phyloP scores from a whole-genome alignment of 1,284 basidiomycete genomes.

The Sanghuangporus weigelae region DNA sequence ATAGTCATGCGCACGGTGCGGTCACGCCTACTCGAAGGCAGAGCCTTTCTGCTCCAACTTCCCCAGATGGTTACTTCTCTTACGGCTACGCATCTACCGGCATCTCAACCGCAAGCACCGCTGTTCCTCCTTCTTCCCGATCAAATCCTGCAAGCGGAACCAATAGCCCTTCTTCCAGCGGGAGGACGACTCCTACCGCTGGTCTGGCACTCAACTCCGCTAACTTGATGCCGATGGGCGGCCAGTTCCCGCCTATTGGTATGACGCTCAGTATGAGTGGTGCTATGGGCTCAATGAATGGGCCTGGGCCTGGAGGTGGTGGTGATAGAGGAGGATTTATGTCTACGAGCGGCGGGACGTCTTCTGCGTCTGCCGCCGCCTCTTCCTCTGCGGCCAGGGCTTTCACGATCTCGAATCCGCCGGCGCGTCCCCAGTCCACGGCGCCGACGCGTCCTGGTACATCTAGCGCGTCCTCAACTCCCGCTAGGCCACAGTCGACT shows the following conservation, averaged over 20 bases:
- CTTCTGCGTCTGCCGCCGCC: constrained; percentile 14
- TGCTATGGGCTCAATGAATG: background rate
- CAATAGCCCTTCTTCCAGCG: constrained; percentile 8
- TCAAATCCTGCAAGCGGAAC: constrained; percentile 1
- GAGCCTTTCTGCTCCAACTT: constrained; percentile 14
- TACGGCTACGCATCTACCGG: background rate
- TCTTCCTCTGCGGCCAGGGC: background rate
- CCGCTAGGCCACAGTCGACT: background rate
- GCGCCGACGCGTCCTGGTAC: constrained; percentile 3
- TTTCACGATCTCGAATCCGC: background rate
- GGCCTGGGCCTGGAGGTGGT: background rate
- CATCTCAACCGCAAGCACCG: constrained; percentile 5
- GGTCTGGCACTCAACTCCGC: constrained; percentile 1
- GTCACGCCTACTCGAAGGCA: constrained; percentile 13
- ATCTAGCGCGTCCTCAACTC: background rate
- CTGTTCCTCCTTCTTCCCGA: background rate
- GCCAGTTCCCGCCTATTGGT: background rate
- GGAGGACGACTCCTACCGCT: constrained; percentile 17
- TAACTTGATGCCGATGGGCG: background rate
- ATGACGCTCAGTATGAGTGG: background rate
- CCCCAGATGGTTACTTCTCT: constrained; percentile 13
- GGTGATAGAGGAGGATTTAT: background rate
- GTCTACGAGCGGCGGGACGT: constrained; percentile 4
- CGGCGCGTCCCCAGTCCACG: background rate
- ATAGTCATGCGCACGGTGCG: constrained; percentile 4